phyloP scores from a whole-genome alignment of 129 eudicot species.

The Chrysanthemum makinoi region DNA sequence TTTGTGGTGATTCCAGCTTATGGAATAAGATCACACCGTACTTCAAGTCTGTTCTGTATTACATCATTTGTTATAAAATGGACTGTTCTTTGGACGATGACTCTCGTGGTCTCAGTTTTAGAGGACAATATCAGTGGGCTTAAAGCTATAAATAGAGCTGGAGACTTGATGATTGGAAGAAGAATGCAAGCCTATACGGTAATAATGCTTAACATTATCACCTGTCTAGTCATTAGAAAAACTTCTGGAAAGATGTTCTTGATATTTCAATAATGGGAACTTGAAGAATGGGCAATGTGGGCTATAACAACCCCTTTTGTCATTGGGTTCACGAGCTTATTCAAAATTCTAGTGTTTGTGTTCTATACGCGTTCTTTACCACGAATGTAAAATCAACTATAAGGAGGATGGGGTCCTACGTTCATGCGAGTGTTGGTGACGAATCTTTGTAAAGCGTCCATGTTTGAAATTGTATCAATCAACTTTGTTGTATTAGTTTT shows the following conservation, averaged over 20 bases:
- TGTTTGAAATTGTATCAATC: background rate
- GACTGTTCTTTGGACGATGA: conserved; percentile 27
- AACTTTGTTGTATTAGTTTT: background rate
- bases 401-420: background rate
- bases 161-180: conserved; percentile 22
- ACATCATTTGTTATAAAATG: background rate
- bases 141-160: conserved; percentile 33
- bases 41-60: background rate
- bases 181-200: conserved; percentile 9
- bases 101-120: conserved; percentile 32
- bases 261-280: conserved; percentile 14
- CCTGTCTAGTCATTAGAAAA: background rate
- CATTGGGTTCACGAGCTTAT: conserved; percentile 15
- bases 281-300: conserved; percentile 11
- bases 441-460: conserved; percentile 4
- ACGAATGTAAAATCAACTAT: conserved; percentile 10
- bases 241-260: background rate
- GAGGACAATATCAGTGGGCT: conserved; percentile 29
- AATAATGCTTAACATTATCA: conserved; percentile 15
- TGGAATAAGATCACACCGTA: background rate
- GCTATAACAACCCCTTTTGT: background rate
- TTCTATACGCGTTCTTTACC: conserved; percentile 30
- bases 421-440: conserved; percentile 1
- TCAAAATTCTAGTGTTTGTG: conserved; percentile 27
- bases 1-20: background rate